A percentile compares a stretch with the other conserved stretches of the same genome.
These are phyloP conservation scores for Aspergillus amoenus DNA, from an alignment of 2,329 filamentous ascomycete genomes.

Conservation along the genomic window DNA sequence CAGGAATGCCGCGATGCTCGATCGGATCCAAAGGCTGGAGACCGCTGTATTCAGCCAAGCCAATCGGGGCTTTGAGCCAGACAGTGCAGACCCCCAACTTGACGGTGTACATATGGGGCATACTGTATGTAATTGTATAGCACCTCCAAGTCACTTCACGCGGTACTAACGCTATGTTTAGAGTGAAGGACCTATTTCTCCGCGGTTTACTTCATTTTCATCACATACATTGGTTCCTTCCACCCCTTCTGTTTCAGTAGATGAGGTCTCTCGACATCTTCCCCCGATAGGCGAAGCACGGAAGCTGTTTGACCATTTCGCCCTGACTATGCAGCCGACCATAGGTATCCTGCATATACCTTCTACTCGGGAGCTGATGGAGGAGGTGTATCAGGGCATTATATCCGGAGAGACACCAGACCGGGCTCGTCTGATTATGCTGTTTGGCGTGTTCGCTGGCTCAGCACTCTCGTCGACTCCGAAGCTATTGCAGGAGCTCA, in stretches of 20 bases:
- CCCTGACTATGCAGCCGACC: neutral
- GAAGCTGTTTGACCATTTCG: constrained; percentile 7
- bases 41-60: neutral
- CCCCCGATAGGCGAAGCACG: neutral
- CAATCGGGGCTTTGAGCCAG: neutral
- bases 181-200: neutral
- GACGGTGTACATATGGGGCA: neutral
- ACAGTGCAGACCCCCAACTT: too few relatives aligned
- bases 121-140: neutral
- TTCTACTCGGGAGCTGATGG: neutral
- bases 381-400: neutral
- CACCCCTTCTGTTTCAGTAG: neutral
- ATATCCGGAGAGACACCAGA: neutral
- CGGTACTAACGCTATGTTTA: neutral
- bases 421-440: neutral
- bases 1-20: neutral
- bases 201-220: neutral
- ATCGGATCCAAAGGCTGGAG: neutral
- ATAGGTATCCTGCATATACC: constrained; percentile 8
- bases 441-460: constrained; percentile 1
- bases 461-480: neutral
- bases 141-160: too few relatives aligned
- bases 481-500: neutral
- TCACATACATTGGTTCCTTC: neutral
- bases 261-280: neutral